Evolutionary conservation across 805 yeast species (phyloP).

Genomic region (Barnettozyma sp.): DNA sequence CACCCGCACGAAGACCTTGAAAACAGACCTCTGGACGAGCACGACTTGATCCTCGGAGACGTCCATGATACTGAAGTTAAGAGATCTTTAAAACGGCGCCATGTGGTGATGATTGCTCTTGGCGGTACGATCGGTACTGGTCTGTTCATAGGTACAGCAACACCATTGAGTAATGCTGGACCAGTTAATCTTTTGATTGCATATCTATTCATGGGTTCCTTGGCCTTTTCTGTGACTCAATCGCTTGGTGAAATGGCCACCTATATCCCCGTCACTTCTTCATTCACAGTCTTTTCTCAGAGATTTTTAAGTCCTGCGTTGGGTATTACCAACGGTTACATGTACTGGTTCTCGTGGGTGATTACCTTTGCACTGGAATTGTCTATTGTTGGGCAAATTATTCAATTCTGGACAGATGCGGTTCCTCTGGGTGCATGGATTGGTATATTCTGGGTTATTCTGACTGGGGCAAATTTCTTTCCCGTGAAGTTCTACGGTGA

Average conservation of each 20-base stretch:
- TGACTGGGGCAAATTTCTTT: slow-evolving; percentile 5
- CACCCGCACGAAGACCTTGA: slow-evolving; percentile 5
- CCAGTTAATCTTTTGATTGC: slow-evolving; percentile 8
- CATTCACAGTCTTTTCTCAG: slow-evolving; percentile 9
- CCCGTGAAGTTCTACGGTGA: slow-evolving; percentile 11
- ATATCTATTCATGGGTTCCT: slow-evolving; percentile 8
- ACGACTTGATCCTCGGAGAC: slow-evolving; percentile 5
- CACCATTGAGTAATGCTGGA: slow-evolving; percentile 8
- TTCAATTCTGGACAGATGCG: slow-evolving; percentile 8
- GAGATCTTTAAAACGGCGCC: slow-evolving; percentile 9
- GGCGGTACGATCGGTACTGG: slow-evolving; percentile 12
- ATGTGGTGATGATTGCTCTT: slow-evolving; percentile 9
- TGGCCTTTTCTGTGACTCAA: slow-evolving; percentile 9
- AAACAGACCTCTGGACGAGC: slow-evolving; percentile 2
- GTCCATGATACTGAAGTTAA: slow-evolving; percentile 6
- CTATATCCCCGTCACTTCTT: slow-evolving; percentile 9
- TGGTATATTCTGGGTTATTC: slow-evolving; percentile 7
- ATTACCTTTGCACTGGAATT: slow-evolving; percentile 9
- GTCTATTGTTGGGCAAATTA: slow-evolving; percentile 8
- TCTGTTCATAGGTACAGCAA: slow-evolving; percentile 6
- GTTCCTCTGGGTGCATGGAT: slow-evolving; percentile 8
- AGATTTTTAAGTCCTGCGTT: slow-evolving; percentile 8
- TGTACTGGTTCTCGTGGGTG: slow-evolving; percentile 11
- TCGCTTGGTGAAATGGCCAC: slow-evolving; percentile 11
- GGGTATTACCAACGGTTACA: slow-evolving; percentile 8